Base-by-base conservation (phyloP, 352 stramenopile genomes). In the Aphanomyces astaci region DNA sequence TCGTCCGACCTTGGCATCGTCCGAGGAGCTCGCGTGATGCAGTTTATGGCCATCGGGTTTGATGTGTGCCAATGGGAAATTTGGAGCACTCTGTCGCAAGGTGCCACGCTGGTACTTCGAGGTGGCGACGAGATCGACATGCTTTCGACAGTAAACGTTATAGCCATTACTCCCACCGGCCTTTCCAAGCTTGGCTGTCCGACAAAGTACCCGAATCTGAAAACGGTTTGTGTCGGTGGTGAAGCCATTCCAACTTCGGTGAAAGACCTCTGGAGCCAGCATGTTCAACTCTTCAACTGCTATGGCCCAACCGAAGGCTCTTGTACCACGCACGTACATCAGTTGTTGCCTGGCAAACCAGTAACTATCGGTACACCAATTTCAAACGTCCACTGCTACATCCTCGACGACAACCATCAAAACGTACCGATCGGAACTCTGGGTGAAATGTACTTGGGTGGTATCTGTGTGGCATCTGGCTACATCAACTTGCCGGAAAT, bases 371-470 rank as follows among this genome's bases (percentile, higher is more conserved):
- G 81, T 0, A 74, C 65, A 17, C 78, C 80, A 10, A 75, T 89
- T 49, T 72, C 81, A 33, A 95, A 95, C 53, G 86, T 91, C 43
- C 75, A 78, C 27, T 79, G 78, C 0, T 91, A 87, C 54, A 81
- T 94, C 36, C 75, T 95, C 7, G 86, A 95, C 71, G 84, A 95
- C 22, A 56, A 76, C 52, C 82, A 89, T 63, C 77, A 81, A 43
- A 74, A 78, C 2, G 76, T 92, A 15, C 79, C 82, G 0, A 66
- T 88, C 2, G 84, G 86, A 43, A 81, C 93, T 1, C 75, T 83
- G 11, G 86, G 88, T 11, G 84, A 92, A 49, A 72, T 96, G 1
- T 96, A 89, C 70, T 90, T 96, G 55, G 88, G 86, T 2, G 89
- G 89, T 19, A 79, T 79, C 2, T 94, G 89, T 60, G 72, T 96